Evolutionary conservation across 768 basidiomycete genomes (phyloP).

Genomic region (Suillus tomentosus): DNA sequence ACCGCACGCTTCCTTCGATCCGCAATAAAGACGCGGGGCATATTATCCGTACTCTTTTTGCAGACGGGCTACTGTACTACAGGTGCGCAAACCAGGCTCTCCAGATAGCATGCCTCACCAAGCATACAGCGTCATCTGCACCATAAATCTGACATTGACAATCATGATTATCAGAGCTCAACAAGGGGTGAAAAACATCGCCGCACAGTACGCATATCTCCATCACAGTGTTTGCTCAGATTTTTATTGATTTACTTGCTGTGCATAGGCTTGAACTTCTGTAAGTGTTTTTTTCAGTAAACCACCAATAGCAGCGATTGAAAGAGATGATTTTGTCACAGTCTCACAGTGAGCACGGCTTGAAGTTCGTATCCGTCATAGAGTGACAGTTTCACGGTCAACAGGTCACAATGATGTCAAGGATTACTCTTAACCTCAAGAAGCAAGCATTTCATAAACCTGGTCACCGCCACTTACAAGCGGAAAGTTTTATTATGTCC

Average conservation of each 20-base stretch:
- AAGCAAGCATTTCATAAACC: constrained; percentile 29
- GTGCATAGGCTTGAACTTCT: constrained; percentile 40
- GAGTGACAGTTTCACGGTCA: constrained; percentile 8
- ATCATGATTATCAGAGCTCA: constrained; percentile 39
- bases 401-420: constrained; percentile 66
- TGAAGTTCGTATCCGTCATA: not conserved
- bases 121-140: constrained; percentile 37
- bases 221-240: not conserved
- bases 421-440: constrained; percentile 63
- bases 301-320: constrained; percentile 37
- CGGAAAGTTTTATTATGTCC: not conserved
- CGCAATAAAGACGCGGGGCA: constrained; percentile 18
- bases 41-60: constrained; percentile 28
- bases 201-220: constrained; percentile 31
- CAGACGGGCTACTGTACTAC: constrained; percentile 40
- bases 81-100: constrained; percentile 21
- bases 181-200: constrained; percentile 36
- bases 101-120: not conserved
- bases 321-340: constrained; percentile 32
- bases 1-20: constrained; percentile 29
- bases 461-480: too few species aligned
- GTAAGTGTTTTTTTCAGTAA: constrained; percentile 26
- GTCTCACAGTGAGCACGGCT: constrained; percentile 19
- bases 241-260: not conserved
- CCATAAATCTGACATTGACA: constrained; percentile 40